These are phyloP conservation scores for Mycena amicta DNA, from an alignment of 768 basidiomycete species.

Conservation along the genomic window DNA sequence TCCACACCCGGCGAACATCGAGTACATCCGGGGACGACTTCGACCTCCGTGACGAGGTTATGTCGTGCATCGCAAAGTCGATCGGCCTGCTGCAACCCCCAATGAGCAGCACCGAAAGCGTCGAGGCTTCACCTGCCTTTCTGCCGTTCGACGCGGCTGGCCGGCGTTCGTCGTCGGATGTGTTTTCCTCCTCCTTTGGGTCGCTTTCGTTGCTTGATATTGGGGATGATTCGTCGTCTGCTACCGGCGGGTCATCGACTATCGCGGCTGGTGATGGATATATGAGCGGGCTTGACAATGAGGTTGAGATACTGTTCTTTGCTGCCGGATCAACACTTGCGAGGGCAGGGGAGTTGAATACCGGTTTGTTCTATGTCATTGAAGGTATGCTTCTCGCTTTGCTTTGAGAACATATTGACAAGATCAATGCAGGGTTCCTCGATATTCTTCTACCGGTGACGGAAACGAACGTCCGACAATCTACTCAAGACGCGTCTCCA, in stretches of 20 bases:
- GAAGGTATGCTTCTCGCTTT: conserved; percentile 8
- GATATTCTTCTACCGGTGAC: conserved; percentile 81
- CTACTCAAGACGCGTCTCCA: conserved; percentile 9
- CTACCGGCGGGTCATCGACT: conserved; percentile 60
- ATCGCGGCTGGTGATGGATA: conserved; percentile 53
- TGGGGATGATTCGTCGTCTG: conserved; percentile 69
- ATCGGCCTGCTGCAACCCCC: conserved; percentile 93
- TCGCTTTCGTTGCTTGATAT: conserved; percentile 73
- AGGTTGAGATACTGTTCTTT: conserved; percentile 95
- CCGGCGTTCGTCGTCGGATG: conserved; percentile 40
- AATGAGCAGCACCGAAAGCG: conserved; percentile 65
- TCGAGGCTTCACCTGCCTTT: conserved; percentile 67
- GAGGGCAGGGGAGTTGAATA: conserved; percentile 86
- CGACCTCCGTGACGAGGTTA: conserved; percentile 93
- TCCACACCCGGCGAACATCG: conserved; percentile 25
- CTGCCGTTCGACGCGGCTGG: conserved; percentile 42
- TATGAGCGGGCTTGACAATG: conserved; percentile 88
- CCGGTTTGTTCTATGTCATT: conserved; percentile 49
- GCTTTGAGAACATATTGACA: conserved; percentile 86
- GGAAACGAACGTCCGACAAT: conserved; percentile 26
- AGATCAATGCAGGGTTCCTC: conserved; percentile 70
- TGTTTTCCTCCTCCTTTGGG: conserved; percentile 69
- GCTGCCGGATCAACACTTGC: conserved; percentile 84
- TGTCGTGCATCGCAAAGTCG: conserved; percentile 97
- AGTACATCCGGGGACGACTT: conserved; percentile 67